A percentile compares a stretch with the other conserved stretches of the same genome.
phyloP scores from a whole-genome alignment of 371 early-diverging fungal genomes.

The Nematocida homosporus region DNA sequence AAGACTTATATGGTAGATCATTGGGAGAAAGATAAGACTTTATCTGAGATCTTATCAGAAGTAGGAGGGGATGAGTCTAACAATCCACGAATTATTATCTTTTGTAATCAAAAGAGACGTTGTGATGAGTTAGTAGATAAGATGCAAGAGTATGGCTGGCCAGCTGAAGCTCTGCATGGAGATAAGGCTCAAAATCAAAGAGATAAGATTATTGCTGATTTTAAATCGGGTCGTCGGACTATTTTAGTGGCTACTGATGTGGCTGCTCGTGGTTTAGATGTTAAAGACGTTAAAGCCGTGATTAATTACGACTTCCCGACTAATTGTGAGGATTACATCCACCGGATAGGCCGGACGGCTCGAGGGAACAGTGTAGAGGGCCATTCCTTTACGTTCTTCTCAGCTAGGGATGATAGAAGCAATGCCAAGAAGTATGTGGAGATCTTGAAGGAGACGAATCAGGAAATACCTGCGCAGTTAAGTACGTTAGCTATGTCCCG shows the following conservation, averaged over 20 bases:
- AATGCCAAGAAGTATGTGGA: constrained; percentile 80
- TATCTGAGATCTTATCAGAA: constrained; percentile 74
- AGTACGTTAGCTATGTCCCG: constrained; percentile 70
- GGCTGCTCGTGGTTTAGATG: constrained; percentile 97
- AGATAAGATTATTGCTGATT: constrained; percentile 88
- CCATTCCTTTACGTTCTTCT: constrained; percentile 87
- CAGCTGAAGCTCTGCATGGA: constrained; percentile 94
- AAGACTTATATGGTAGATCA: constrained; percentile 81
- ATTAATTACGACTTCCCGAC: constrained; percentile 97
- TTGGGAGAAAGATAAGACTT: constrained; percentile 83
- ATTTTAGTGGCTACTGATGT: constrained; percentile 99
- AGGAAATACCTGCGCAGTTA: constrained; percentile 79
- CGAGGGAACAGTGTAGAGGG: constrained; percentile 88
- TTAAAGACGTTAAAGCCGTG: constrained; percentile 89
- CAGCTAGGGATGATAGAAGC: constrained; percentile 76
- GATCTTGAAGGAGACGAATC: constrained; percentile 85
- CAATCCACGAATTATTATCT: constrained; percentile 84
- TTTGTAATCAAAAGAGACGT: constrained; percentile 89
- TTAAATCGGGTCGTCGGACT: constrained; percentile 79
- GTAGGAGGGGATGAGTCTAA: constrained; percentile 60
- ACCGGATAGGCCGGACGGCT: constrained; percentile 95
- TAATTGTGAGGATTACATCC: constrained; percentile 87
- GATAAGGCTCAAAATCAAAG: constrained; percentile 94
- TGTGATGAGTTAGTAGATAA: constrained; percentile 87
- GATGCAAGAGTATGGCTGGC: constrained; percentile 84